These are phyloP conservation scores for Entomortierella chlamydospora DNA, from an alignment of 192 early-diverging fungal species.

Conservation along the genomic window DNA sequence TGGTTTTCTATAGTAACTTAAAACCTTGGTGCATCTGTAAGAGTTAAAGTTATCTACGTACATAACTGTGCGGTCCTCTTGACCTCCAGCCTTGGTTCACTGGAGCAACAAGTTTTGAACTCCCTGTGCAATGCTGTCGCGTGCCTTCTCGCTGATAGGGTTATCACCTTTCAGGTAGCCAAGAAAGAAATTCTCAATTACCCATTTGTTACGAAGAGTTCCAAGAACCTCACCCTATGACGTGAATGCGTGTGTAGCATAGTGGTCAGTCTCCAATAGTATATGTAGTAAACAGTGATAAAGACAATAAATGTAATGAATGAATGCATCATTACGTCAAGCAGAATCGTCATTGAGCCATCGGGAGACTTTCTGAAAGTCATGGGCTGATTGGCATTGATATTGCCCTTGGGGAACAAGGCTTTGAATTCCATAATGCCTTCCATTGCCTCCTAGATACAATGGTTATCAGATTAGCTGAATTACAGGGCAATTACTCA, in stretches of 20 bases:
- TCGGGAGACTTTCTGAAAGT: conserved; percentile 54
- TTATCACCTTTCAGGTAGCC: conserved; percentile 59
- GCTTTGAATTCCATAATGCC: conserved; percentile 65
- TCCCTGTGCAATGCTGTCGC: conserved; percentile 42
- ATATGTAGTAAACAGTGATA: too few species aligned
- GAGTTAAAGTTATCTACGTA: background rate
- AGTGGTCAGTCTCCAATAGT: too few species aligned
- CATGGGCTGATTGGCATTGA: conserved; percentile 59
- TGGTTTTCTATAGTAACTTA: too few species aligned
- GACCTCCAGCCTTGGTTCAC: conserved; percentile 1
- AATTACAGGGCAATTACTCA: too few species aligned
- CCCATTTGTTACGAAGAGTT: conserved; percentile 57
- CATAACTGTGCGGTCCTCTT: background rate
- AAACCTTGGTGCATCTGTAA: background rate
- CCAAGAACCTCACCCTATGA: conserved; percentile 59
- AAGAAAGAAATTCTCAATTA: conserved; percentile 63
- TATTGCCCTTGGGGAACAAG: conserved; percentile 60
- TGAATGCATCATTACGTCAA: conserved; percentile 41
- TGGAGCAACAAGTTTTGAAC: conserved; percentile 42
- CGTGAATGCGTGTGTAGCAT: too few species aligned
- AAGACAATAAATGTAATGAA: too few species aligned
- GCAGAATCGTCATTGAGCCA: conserved; percentile 55
- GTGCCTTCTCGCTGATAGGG: conserved; percentile 59
- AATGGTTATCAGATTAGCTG: background rate
- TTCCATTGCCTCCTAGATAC: conserved; percentile 55